These are phyloP conservation scores for Phoma herbarum DNA, from an alignment of 2,329 filamentous ascomycete species.

Conservation along the genomic window DNA sequence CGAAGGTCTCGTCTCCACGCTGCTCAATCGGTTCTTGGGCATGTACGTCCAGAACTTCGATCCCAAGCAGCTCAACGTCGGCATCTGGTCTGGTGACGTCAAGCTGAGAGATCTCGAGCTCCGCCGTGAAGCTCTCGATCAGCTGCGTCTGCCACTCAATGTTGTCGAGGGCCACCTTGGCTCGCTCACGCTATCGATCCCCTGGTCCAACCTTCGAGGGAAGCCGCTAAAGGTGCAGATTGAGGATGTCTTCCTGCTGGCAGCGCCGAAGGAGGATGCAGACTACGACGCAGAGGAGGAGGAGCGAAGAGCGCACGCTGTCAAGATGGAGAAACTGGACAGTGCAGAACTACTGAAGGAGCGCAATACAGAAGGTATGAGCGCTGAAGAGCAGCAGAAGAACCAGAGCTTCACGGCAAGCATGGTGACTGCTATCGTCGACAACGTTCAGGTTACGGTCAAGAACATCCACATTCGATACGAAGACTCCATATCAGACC, in stretches of 20 bases:
- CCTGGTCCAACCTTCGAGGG: constrained; percentile 95
- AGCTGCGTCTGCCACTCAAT: constrained; percentile 95
- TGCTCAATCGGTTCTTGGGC: constrained; percentile 98
- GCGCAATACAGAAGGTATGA: constrained; percentile 89
- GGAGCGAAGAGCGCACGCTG: constrained; percentile 80
- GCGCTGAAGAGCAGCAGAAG: constrained; percentile 93
- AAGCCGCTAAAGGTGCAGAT: constrained; percentile 95
- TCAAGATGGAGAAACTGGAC: constrained; percentile 99
- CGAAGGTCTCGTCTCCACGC: constrained; percentile 93
- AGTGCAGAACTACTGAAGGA: constrained; percentile 95
- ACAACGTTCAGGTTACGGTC: constrained; percentile 96
- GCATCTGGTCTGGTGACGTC: constrained; percentile 98
- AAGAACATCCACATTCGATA: constrained; percentile 99
- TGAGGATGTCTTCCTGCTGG: constrained; percentile 94
- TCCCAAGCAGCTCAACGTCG: constrained; percentile 95
- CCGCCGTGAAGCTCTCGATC: constrained; percentile 92
- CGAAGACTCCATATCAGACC: constrained; percentile 94
- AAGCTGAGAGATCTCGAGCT: constrained; percentile 93
- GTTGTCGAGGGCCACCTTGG: constrained; percentile 95
- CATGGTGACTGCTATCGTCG: constrained; percentile 93
- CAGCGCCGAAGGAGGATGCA: constrained; percentile 93
- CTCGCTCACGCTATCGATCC: constrained; percentile 89
- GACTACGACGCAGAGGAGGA: constrained; percentile 95
- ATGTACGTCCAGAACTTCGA: constrained; percentile 99
- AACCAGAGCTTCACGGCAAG: constrained; percentile 98